Percentiles rank a stretch among this genome's conserved stretches.
phyloP scores from a whole-genome alignment of 2,329 filamentous ascomycete species.

The Diplocarpon rosae region DNA sequence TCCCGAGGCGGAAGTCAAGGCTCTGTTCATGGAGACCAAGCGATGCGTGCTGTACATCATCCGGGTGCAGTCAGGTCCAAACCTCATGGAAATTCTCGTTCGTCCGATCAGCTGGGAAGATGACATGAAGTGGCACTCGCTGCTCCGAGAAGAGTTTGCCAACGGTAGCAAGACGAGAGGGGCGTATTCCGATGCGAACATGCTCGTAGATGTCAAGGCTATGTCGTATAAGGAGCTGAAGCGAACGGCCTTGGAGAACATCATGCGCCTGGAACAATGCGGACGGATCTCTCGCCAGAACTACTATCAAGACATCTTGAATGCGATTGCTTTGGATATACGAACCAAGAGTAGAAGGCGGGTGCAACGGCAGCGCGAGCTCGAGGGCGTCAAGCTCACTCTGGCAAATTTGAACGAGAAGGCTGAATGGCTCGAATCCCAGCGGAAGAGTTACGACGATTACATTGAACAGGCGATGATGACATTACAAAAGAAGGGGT shows the following conservation, averaged over 20 bases:
- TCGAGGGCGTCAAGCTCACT: slow-evolving; percentile 73
- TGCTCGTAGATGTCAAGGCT: slow-evolving; percentile 74
- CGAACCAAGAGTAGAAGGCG: slow-evolving; percentile 90
- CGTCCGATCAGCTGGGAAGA: slow-evolving; percentile 82
- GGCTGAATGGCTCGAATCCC: slow-evolving; percentile 83
- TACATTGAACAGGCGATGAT: slow-evolving; percentile 99
- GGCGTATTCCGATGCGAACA: slow-evolving; percentile 80
- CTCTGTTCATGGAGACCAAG: slow-evolving; percentile 97
- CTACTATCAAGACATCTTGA: slow-evolving; percentile 94
- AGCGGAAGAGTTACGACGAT: slow-evolving; percentile 95
- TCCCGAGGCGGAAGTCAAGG: slow-evolving; percentile 82
- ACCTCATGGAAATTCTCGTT: slow-evolving; percentile 90
- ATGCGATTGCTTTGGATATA: slow-evolving; percentile 93
- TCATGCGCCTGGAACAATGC: slow-evolving; percentile 75
- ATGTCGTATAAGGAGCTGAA: slow-evolving; percentile 91
- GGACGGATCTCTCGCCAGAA: slow-evolving; percentile 81
- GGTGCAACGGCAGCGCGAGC: slow-evolving; percentile 80
- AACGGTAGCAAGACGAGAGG: slow-evolving; percentile 59
- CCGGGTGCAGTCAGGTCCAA: slow-evolving; percentile 81
- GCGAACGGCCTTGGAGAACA: slow-evolving; percentile 84
- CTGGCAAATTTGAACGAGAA: slow-evolving; percentile 71
- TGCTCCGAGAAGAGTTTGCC: slow-evolving; percentile 73
- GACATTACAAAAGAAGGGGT: slow-evolving; percentile 92
- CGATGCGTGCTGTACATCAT: slow-evolving; percentile 96
- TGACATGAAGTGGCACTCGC: slow-evolving; percentile 72